Base-by-base conservation (phyloP, 1,284 basidiomycete genomes). In the Amylostereum areolatum region DNA sequence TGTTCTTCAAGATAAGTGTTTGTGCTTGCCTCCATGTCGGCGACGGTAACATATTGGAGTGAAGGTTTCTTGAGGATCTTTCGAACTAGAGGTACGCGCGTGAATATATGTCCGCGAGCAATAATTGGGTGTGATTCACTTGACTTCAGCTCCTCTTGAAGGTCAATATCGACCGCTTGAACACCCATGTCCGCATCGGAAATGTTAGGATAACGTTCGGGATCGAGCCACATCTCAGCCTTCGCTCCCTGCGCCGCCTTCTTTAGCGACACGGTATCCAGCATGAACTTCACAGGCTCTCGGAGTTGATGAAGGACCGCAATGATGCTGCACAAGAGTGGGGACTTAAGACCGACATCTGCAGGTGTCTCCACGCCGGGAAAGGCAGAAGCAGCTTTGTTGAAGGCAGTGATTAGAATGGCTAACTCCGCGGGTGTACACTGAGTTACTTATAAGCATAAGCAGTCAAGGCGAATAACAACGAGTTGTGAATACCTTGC, bases 401-500 rank as follows among this genome's bases (percentile, higher is more conserved):
- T 74, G 52, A 97, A 87, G 2, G 89, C 84, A 4, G 83, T 74
- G 1, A 98, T 73, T 12, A 98, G 72, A 4, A 81, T 70, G 0
- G 83, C 80, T 4, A 98, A 76, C 63, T 99, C 96, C 58, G 84
- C 78, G 0, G 95, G 90, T 0, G 86, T 87, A 49, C 90, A 91
- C 85, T 92, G 55, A 8, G 27, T 32, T 29, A 2, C 4, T 9
- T 42, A 29, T 34, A 25, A 25, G 25, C 18, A 46, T 47, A 24
- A 44, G 43, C 50, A 25, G 46, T 37, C 27, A 24, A 39, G 25
- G 29, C 30, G 30, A 36, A 25, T 5, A 43, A 44, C 3, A 5
- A 43, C 30, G n/a, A n/a, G 49, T n/a, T 56, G 54, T n/a, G 46
- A 68, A 47, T 49, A 88, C 89, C 67, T 93, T 89, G 44, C 89